Evolutionary conservation across 495 filamentous ascomycete genomes (phyloP), one percentile per base, ranked within the genome.

Genomic region (Viridothelium virens): DNA sequence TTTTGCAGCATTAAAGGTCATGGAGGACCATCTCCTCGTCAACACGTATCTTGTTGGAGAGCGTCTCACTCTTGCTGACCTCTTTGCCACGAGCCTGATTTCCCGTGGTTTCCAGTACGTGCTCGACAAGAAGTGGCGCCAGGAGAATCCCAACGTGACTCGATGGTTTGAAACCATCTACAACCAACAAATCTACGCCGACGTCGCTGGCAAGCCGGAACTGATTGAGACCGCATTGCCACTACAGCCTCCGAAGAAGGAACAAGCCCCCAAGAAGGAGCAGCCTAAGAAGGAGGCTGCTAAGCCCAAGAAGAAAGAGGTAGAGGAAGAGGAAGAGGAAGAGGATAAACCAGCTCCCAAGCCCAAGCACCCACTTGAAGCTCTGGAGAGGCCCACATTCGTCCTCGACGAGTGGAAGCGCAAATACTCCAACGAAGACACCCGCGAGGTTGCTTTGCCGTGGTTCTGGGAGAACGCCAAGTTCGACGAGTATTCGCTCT

Each of bases 401-500:
- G 80, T 85, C 68, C 84, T 97, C 64, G 94, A 99, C 74, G 94
- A 99, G 75, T 96, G 88, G 90, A 99, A 99, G 88, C 91, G 92
- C 73, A 86, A 89, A 78, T 99, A 97, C 88, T 97, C 95, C 73
- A 99, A 99, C 86, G 83, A 89, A 70, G 93, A 97, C 59, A 92
- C 90, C 66, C 91, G 89, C 56, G 72, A 81, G 68, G 87, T 81
- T 50, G 91, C 92, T 70, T 79, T 97, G 70, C 92, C 93, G 75
- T 99, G 92, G 90, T 97, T 99, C 86, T 99, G 92, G 92, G 85
- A 96, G 82, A 88, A 96, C 75, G 85, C 84, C 79, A 92, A 92
- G 67, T 84, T 92, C 74, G 88, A 90, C 65, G 95, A 97, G 80
- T 97, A 94, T 85, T 95, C 91, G 46, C 79, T 99, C 72, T 99